Evolutionary conservation across 2,329 filamentous ascomycete genomes (phyloP), one percentile per base, ranked within the genome.

Genomic region (Calonectria fujianensis): DNA sequence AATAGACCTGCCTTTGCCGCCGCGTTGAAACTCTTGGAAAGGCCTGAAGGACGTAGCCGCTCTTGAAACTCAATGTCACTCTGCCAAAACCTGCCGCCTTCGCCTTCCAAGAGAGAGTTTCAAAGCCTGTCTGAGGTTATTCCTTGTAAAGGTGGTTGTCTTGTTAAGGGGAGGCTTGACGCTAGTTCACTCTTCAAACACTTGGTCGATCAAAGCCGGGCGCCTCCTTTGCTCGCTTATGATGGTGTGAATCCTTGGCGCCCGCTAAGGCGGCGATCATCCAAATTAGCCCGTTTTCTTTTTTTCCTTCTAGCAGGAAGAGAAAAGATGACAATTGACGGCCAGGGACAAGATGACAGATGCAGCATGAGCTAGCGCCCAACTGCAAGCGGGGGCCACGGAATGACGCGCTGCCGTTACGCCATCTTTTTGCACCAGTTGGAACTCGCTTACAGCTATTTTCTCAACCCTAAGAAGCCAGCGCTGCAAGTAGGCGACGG

Each of bases 201-300:
- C 78, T 74, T 75, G 76, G 79, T 80, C 76, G 80, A 81, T 81
- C 70, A 73, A 41, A 74, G 68, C 74, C 74, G 71, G 74, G 76
- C 78, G 57, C 57, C 57, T 63, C 57, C 57, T 63, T 63, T 63
- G 57, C 57, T 63, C 57, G 57, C 57, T 63, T 63, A 63, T 63
- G 35, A 63, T 63, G 57, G 35, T 29, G 57, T 63, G 57, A 63
- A 63, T 63, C 57, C 57, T 63, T 63, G 78, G 78, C 78, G 80
- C 77, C 79, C 78, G 80, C 80, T 81, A 81, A 78, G 74, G 75
- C 80, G 80, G 76, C 79, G 80, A 81, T 81, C 80, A 80, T 80
- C 35, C 75, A 77, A 76, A 79, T 80, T 81, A 81, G 80, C 79
- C 78, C 79, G 77, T 31, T 76, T 78, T 75, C 72, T 68, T 75